Conservation (phyloP, 139 green algal species). For the Chlorella ohadii region DNA sequence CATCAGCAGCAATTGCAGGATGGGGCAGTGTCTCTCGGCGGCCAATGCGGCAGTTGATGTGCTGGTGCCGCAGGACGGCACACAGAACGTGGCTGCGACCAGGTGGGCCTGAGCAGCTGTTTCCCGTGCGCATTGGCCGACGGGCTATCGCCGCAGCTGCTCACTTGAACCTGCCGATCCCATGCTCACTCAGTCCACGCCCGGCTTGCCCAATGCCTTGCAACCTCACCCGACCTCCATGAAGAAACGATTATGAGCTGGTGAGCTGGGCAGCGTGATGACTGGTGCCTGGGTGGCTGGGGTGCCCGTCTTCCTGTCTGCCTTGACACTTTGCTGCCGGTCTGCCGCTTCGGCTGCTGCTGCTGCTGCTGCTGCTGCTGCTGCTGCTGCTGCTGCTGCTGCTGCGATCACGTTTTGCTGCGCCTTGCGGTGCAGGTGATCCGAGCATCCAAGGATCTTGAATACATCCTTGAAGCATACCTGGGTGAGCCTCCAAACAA, state of each 20-base stretch:
- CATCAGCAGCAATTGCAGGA: not conserved
- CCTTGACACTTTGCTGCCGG: no score
- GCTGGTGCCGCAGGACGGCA: not conserved
- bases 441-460: constrained; percentile 18
- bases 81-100: not conserved
- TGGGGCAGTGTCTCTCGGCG: constrained; percentile 24
- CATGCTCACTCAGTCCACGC: not conserved
- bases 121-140: no score
- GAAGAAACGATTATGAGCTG: constrained; percentile 37
- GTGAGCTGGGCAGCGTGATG: not conserved
- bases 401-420: no score
- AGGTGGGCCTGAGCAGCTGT: no score
- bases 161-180: not conserved
- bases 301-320: no score
- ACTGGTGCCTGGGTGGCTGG: no score
- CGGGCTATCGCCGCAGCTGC: no score
- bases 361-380: not conserved
- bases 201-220: not conserved
- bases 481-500: not conserved
- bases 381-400: no score
- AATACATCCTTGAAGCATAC: constrained; percentile 23
- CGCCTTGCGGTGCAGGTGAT: constrained; percentile 20
- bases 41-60: not conserved
- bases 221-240: no score
- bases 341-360: no score